Evolutionary conservation across 73 alveolate genomes (phyloP).

Genomic region (Tetrahymena borealis): DNA sequence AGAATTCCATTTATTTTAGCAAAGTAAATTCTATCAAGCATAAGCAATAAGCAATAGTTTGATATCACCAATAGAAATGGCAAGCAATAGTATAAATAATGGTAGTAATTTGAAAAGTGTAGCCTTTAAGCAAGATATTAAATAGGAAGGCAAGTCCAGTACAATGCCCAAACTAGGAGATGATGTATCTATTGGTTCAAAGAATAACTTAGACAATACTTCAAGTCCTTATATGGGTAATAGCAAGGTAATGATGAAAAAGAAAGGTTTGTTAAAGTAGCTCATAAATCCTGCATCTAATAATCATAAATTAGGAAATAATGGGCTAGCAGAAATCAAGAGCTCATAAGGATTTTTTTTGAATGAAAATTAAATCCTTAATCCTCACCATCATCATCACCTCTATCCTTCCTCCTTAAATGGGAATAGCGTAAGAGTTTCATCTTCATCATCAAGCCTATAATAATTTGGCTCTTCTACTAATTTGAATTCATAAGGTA

Average conservation of each 20-base stretch:
- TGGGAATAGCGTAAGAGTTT: not conserved
- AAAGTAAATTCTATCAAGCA: too few species aligned
- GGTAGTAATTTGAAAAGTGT: not conserved
- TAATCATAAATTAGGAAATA: not conserved
- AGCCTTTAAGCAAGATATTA: not conserved
- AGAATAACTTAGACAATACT: not conserved
- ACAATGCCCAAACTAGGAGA: not conserved
- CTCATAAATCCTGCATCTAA: not conserved
- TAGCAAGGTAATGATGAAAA: not conserved
- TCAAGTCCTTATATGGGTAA: not conserved
- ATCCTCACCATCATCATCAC: not conserved
- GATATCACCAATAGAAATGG: too few species aligned
- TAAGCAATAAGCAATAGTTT: too few species aligned
- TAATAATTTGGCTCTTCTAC: not conserved
- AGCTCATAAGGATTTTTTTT: not conserved
- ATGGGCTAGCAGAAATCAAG: not conserved
- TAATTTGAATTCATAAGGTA: not conserved
- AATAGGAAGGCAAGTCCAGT: not conserved
- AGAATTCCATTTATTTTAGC: too few species aligned
- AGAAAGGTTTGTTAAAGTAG: not conserved
- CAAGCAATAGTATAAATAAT: not conserved
- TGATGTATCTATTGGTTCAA: not conserved
- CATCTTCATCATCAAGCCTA: not conserved
- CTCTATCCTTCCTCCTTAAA: not conserved
- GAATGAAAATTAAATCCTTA: not conserved